Conservation (phyloP, 2,329 filamentous ascomycete genomes). For the Stachybotrys echinatus region DNA sequence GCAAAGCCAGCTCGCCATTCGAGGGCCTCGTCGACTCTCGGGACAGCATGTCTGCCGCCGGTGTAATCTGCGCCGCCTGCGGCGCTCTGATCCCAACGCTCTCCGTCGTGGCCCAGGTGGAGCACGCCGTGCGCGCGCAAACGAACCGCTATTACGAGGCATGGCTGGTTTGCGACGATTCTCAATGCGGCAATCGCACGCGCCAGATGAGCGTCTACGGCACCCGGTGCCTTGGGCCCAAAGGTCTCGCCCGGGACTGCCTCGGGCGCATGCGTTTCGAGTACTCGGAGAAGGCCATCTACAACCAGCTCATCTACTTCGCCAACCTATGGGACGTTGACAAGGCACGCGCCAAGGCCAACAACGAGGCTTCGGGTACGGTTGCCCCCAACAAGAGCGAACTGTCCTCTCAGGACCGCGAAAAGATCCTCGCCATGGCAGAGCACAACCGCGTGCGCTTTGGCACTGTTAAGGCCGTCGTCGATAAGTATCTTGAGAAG, state of each 20-base stretch:
- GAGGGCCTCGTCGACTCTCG: conserved; percentile 63
- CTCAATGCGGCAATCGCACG: conserved; percentile 79
- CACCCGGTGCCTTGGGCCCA: conserved; percentile 80
- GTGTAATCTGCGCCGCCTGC: conserved; percentile 71
- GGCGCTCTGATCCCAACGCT: conserved; percentile 60
- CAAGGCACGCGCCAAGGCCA: conserved; percentile 56
- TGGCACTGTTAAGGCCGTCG: conserved; percentile 66
- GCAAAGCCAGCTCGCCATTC: conserved; percentile 67
- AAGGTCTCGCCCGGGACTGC: conserved; percentile 79
- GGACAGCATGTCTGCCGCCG: conserved; percentile 63
- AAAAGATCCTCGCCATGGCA: conserved; percentile 65
- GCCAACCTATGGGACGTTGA: conserved; percentile 84
- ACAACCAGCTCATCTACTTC: conserved; percentile 92
- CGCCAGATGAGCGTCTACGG: conserved; percentile 93
- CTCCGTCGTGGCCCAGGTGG: conserved; percentile 79
- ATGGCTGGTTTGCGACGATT: conserved; percentile 86
- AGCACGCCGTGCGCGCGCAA: conserved; percentile 73
- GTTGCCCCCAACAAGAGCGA: conserved; percentile 28
- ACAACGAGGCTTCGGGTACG: conserved; percentile 29
- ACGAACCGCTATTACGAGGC: conserved; percentile 86
- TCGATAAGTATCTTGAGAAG: conserved; percentile 81
- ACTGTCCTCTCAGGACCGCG: conserved; percentile 47
- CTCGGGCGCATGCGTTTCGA: conserved; percentile 84
- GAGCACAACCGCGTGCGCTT: conserved; percentile 82
- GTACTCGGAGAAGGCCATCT: conserved; percentile 81